phyloP scores from a whole-genome alignment of 2,329 filamentous ascomycete species.

The Penicillium rolfsii region DNA sequence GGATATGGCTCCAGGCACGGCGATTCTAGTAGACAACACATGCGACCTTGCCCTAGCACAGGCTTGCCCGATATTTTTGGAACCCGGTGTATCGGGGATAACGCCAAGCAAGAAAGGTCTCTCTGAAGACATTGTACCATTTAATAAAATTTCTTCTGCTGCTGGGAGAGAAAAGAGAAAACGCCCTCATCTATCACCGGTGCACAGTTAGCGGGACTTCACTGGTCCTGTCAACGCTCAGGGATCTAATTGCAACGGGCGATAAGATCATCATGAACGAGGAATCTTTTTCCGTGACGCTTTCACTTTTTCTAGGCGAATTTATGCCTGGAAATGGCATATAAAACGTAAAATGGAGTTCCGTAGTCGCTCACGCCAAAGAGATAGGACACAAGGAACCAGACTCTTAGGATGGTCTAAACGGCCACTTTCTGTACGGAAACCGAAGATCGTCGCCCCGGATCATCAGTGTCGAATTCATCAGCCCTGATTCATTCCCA shows the following conservation, averaged over 20 bases:
- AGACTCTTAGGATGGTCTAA: conserved; percentile 82
- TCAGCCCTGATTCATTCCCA: conserved; percentile 85
- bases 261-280: conserved; percentile 91
- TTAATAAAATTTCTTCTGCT: conserved; percentile 82
- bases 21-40: conserved; percentile 91
- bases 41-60: conserved; percentile 83
- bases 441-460: conserved; percentile 92
- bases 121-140: conserved; percentile 76
- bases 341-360: conserved; percentile 73
- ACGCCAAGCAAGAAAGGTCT: conserved; percentile 99
- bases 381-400: conserved; percentile 90
- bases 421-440: conserved; percentile 89
- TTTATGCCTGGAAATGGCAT: conserved; percentile 78
- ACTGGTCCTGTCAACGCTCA: conserved; percentile 89
- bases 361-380: conserved; percentile 90
- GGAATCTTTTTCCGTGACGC: conserved; percentile 95
- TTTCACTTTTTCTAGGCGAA: conserved; percentile 97
- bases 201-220: conserved; percentile 91
- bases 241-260: conserved; percentile 91
- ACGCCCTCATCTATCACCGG: conserved; percentile 89
- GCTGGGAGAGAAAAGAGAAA: conserved; percentile 59
- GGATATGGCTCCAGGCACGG: conserved; percentile 71
- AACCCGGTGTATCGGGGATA: conserved; percentile 82
- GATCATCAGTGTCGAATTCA: conserved; percentile 77
- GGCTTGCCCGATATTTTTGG: conserved; percentile 77